Percentiles rank a stretch among this genome's conserved stretches.
These are phyloP conservation scores for Phytophthora ohioensis DNA, from an alignment of 352 stramenopile genomes.

Conservation along the genomic window DNA sequence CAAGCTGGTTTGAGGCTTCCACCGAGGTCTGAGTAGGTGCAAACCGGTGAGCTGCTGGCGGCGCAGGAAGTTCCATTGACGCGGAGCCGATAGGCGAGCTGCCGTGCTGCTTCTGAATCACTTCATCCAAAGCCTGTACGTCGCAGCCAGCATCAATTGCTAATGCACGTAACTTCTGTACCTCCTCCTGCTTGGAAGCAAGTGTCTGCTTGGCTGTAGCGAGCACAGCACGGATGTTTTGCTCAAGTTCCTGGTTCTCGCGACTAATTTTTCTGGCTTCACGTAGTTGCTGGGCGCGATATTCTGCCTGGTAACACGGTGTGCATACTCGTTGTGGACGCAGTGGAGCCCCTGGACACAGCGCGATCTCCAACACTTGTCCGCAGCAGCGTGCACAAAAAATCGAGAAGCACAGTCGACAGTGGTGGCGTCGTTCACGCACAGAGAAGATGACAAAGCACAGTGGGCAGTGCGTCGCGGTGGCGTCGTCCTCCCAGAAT, in stretches of 20 bases:
- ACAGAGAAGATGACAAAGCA: slow-evolving; percentile 59
- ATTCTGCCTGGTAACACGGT: slow-evolving; percentile 58
- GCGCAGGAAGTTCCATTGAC: slow-evolving; percentile 55
- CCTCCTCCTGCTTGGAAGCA: slow-evolving; percentile 46
- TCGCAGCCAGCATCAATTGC: slow-evolving; percentile 57
- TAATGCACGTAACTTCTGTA: slow-evolving; percentile 52
- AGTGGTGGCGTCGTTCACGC: slow-evolving; percentile 68
- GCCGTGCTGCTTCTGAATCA: slow-evolving; percentile 53
- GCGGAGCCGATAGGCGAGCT: slow-evolving; percentile 39
- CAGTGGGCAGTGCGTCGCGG: slow-evolving; percentile 48
- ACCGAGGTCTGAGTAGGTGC: slow-evolving; percentile 58
- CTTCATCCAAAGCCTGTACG: slow-evolving; percentile 55
- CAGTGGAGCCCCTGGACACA: slow-evolving; percentile 70
- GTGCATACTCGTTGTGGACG: slow-evolving; percentile 65
- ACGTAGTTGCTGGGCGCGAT: slow-evolving; percentile 59
- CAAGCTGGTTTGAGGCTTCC: slow-evolving; percentile 72
- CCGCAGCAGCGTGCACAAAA: slow-evolving; percentile 69
- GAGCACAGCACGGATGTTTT: slow-evolving; percentile 54
- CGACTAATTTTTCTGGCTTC: slow-evolving; percentile 59
- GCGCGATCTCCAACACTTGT: slow-evolving; percentile 56
- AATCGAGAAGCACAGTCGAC: slow-evolving; percentile 77
- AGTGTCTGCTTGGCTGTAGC: slow-evolving; percentile 46
- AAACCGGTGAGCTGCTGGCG: slow-evolving; percentile 70
- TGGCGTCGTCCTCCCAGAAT: slow-evolving; percentile 74
- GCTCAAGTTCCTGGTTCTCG: slow-evolving; percentile 73